These are phyloP conservation scores for Hymenoscyphus repandus DNA, from an alignment of 2,329 filamentous ascomycete genomes.

Conservation along the genomic window DNA sequence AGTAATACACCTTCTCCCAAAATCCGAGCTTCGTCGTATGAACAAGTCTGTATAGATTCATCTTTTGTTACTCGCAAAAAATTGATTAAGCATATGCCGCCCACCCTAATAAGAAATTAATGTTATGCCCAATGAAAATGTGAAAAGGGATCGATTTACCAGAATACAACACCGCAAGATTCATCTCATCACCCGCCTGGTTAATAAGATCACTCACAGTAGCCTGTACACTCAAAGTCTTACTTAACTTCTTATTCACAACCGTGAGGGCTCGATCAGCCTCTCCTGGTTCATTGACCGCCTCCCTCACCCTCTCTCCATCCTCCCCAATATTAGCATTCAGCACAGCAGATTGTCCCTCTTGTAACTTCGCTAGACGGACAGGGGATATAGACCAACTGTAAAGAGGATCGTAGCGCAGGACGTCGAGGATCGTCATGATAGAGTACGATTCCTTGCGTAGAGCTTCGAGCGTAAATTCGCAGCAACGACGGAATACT, in stretches of 20 bases:
- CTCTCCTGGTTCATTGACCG: slow-evolving; percentile 62
- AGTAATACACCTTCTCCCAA: no score
- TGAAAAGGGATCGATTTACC: slow-evolving; percentile 25
- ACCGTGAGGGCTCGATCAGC: slow-evolving; percentile 88
- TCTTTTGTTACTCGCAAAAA: not conserved
- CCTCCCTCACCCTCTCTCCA: slow-evolving; percentile 32
- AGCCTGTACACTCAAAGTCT: slow-evolving; percentile 87
- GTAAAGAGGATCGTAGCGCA: slow-evolving; percentile 96
- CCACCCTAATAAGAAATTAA: slow-evolving; percentile 37
- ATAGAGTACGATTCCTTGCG: slow-evolving; percentile 95
- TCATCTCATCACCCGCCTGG: slow-evolving; percentile 87
- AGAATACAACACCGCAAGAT: slow-evolving; percentile 84
- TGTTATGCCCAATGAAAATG: not conserved
- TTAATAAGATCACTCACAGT: slow-evolving; percentile 97
- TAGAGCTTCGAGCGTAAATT: slow-evolving; percentile 91
- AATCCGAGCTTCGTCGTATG: no score
- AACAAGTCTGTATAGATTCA: no score
- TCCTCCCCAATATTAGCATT: slow-evolving; percentile 25
- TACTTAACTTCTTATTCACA: slow-evolving; percentile 92
- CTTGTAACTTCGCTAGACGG: slow-evolving; percentile 59
- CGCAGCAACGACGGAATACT: slow-evolving; percentile 94
- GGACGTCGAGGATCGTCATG: slow-evolving; percentile 95
- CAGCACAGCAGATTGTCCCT: slow-evolving; percentile 45
- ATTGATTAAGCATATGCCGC: slow-evolving; percentile 42
- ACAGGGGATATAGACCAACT: slow-evolving; percentile 84